Conservation (phyloP, 495 filamentous ascomycete genomes). For the Xylaria castorea region DNA sequence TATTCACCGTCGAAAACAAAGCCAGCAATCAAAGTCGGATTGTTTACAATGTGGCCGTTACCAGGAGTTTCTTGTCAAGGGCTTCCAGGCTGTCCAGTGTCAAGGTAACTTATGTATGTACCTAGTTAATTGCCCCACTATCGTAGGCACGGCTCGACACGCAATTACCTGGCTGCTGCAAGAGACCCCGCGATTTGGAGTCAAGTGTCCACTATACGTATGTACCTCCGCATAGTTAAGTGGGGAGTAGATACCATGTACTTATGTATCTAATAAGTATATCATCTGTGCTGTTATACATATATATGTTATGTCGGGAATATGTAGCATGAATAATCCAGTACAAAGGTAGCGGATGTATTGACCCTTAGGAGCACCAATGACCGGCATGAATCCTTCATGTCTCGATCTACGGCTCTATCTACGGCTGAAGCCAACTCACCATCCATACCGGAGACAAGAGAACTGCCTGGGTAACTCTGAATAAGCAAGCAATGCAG, state of each 20-base stretch:
- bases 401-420: not conserved
- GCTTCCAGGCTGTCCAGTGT: not conserved
- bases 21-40: not conserved
- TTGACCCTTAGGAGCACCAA: not conserved
- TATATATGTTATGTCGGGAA: not conserved
- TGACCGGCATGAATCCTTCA: not conserved
- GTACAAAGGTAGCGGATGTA: not conserved
- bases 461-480: no score
- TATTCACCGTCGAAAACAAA: not conserved
- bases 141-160: conserved; percentile 13
- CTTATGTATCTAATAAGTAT: not conserved
- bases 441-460: no score
- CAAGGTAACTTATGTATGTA: not conserved
- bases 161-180: not conserved
- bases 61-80: not conserved
- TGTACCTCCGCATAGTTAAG: not conserved
- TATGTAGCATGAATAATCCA: not conserved
- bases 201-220: not conserved
- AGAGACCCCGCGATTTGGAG: conserved; percentile 8
- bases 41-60: not conserved
- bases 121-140: not conserved
- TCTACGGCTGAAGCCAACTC: no score
- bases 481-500: no score
- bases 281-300: not conserved
- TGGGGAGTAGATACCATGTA: no score